Evolutionary conservation across 352 stramenopile species (phyloP), one percentile per base, ranked within the genome.

Genomic region (Globisporangium cystogenes): DNA sequence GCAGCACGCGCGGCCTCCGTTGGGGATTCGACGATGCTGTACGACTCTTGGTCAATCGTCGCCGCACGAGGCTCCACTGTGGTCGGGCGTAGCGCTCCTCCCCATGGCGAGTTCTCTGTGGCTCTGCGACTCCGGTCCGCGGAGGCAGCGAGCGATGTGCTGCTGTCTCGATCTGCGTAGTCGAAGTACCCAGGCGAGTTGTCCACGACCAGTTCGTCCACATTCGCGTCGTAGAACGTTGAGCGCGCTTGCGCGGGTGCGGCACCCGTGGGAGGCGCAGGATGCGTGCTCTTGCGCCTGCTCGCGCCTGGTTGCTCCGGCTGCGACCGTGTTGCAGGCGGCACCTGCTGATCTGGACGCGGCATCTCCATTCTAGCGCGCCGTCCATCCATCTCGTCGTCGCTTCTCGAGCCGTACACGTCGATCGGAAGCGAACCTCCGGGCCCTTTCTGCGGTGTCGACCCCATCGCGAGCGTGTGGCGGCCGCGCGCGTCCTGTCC

Each of bases 171-270:
- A 20, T 7, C 37, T 15, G n/a, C 16, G 26, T 26, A 43, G 31
- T 87, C 76, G 50, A 87, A 87, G 42, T 77, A 88, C 3, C 75
- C 72, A 23, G 77, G 74, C 0, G 65, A 66, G 35, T 88, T 68
- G 33, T 90, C 77, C 45, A 85, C 65, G 2, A 90, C 72, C 3
- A 78, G 29, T 18, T 82, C 65, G 26, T 87, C 75, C 7, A 51
- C 74, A 42, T 85, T 55, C 31, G 73, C 54, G 10, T 74, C 70
- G 50, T 85, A 85, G 37, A 76, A 71, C 15, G 62, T 74, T 15
- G 59, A 56, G 18, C 56, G 56, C 15, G 35, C 37, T 35, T 39
- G 29, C 0, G 56, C 49, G 3, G 39, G 26, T 20, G 24, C 14
- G n/a, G n/a, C n/a, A n/a, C n/a, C 7, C 12, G 29, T 35, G 29